A percentile compares a stretch with the other conserved stretches of the same genome.
phyloP scores from a whole-genome alignment of 331 rosid genomes.

The Prunus yedoensis region DNA sequence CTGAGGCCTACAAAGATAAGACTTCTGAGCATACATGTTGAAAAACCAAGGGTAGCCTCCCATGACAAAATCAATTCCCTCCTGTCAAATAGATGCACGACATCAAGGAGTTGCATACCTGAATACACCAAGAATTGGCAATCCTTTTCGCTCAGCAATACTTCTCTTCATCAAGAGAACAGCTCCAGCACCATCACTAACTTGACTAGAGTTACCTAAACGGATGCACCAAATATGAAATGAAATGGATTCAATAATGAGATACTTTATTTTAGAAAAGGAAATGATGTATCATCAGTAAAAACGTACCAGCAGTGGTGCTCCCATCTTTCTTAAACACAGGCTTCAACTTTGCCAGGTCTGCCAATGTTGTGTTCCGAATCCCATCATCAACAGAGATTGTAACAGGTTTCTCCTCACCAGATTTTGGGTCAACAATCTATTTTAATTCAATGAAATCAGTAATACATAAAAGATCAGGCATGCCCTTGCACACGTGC shows the following conservation, averaged over 20 bases:
- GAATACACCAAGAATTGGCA: constrained; percentile 94
- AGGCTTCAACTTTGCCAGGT: constrained; percentile 76
- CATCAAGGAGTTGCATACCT: constrained; percentile 44
- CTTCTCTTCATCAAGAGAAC: constrained; percentile 95
- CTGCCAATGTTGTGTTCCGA: constrained; percentile 59
- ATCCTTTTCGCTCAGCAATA: constrained; percentile 68
- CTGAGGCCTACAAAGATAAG: not conserved
- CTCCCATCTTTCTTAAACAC: constrained; percentile 93
- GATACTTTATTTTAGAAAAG: not conserved
- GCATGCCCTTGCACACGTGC: constrained; percentile 2
- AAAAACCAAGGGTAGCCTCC: not conserved
- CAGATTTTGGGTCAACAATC: constrained; percentile 87
- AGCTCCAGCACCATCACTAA: constrained; percentile 96
- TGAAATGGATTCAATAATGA: not conserved
- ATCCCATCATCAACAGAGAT: constrained; percentile 90
- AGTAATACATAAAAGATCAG: constrained; percentile 25
- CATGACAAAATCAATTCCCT: not conserved
- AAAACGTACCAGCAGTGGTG: constrained; percentile 81
- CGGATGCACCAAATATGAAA: constrained; percentile 23
- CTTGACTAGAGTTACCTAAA: constrained; percentile 96
- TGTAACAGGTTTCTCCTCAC: constrained; percentile 76
- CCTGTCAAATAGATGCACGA: not conserved
- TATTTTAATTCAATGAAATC: constrained; percentile 26
- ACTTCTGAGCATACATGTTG: not conserved
- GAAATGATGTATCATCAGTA: not conserved